Conservation (phyloP, 768 basidiomycete species). For the Roridomyces roridus region DNA sequence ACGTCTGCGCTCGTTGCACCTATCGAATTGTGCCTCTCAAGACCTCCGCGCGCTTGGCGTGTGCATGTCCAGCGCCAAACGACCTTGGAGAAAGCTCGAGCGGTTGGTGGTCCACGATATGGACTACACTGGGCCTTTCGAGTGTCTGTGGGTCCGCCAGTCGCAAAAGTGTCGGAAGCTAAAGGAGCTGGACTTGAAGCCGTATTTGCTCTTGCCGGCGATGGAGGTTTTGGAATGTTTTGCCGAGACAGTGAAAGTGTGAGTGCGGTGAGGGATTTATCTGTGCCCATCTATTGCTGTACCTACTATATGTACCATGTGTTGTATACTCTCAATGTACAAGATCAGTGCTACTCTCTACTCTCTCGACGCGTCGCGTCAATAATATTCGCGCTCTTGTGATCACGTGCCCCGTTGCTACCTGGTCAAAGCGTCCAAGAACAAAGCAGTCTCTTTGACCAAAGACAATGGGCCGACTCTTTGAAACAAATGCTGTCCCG, state of each 20-base stretch:
- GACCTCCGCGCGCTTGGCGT: neutral
- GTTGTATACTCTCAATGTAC: no score
- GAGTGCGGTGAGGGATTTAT: no score
- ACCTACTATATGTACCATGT: no score
- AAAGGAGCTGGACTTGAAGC: neutral
- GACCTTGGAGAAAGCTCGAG: no score
- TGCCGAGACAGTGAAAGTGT: conserved; percentile 3
- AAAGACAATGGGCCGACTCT: no score
- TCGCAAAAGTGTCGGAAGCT: neutral
- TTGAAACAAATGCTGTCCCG: neutral
- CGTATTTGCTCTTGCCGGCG: neutral
- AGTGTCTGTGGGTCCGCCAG: conserved; percentile 2
- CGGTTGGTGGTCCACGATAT: no score
- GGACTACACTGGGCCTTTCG: neutral
- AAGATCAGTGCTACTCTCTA: no score
- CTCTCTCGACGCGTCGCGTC: no score
- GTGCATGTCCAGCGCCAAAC: neutral
- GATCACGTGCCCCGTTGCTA: no score
- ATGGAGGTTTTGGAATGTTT: neutral
- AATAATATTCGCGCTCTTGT: no score
- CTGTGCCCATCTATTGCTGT: no score
- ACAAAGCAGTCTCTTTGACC: no score
- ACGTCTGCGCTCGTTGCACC: neutral
- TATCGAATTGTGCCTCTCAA: neutral
- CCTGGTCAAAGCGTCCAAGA: neutral